Evolutionary conservation across 2,329 filamentous ascomycete genomes (phyloP), one percentile per base, ranked within the genome.

Genomic region (Byssochlamys sp.): DNA sequence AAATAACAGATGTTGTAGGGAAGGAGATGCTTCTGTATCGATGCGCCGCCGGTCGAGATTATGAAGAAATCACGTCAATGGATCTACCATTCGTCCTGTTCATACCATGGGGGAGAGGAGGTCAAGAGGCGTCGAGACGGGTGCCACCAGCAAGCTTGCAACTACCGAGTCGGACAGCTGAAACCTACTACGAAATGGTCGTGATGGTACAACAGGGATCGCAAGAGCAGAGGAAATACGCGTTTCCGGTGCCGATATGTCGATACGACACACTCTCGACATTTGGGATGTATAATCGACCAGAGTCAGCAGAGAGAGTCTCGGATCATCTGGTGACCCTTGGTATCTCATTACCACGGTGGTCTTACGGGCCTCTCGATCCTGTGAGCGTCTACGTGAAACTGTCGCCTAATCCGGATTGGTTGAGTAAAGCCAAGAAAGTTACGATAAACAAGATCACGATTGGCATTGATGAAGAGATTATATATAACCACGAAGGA

Each of bases 231-330:
- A 90, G 89, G 74, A 95, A 95, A 75, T 94, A 95, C 74, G 80
- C 85, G 3, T 96, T 96, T 65, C 90, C 94, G 1, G 88, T 97
- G 45, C 92, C 92, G 1, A 84, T 99, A 65, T 85, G 90, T 64
- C 83, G 94, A 69, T 99, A 97, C 77, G 94, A 99, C 73, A 99
- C 92, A 1, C 80, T 99, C 53, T 96, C 91, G 49, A 97, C 94
- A 1, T 99, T 99, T 76, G 94, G 94, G 74, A 97, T 97, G 94
- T 99, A 97, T 79, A 97, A 97, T 75, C 87, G 91, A 56, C 92
- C 91, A 14, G 92, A 96, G 73, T 88, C 88, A 59, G 90, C 90
- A 57, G 88, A 95, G 67, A 84, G 86, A 59, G 89, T 91, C 31
- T 85, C 88, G 55, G 94, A 97, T 76, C 94, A 95, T 72, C 78